Percentiles rank a stretch among this genome's conserved stretches.
Evolutionary conservation across 192 early-diverging fungal genomes (phyloP).

Genomic region (Rhizophagus prolifer): DNA sequence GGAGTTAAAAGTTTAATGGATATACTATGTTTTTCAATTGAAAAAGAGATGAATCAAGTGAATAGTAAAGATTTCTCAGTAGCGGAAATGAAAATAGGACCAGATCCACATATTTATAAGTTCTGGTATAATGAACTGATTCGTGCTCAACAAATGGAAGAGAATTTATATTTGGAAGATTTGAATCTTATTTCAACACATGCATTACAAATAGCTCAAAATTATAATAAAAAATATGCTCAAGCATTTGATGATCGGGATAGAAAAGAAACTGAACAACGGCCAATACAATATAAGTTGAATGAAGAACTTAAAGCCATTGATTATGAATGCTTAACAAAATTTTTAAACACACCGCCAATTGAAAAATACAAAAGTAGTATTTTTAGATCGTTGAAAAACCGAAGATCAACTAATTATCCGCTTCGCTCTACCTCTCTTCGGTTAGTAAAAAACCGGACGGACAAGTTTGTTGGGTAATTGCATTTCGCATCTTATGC

Average conservation of each 20-base stretch:
- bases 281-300: not conserved
- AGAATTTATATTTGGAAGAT: not conserved
- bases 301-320: not conserved
- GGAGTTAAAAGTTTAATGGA: not conserved
- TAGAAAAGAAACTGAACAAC: not conserved
- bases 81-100: not conserved
- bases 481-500: conserved; percentile 19
- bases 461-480: not conserved
- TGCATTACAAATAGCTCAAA: not conserved
- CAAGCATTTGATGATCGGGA: not conserved
- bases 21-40: not conserved
- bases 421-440: not conserved
- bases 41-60: not conserved
- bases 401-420: too few relatives aligned
- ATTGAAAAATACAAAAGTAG: not conserved
- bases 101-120: not conserved
- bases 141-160: not conserved
- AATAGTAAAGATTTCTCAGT: not conserved
- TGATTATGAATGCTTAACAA: not conserved
- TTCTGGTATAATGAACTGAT: not conserved
- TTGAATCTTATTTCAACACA: not conserved
- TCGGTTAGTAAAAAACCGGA: not conserved
- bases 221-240: not conserved
- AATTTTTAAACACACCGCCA: not conserved
- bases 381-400: not conserved